Evolutionary conservation across 1,284 basidiomycete genomes (phyloP).

Genomic region (Trametes versicolor): DNA sequence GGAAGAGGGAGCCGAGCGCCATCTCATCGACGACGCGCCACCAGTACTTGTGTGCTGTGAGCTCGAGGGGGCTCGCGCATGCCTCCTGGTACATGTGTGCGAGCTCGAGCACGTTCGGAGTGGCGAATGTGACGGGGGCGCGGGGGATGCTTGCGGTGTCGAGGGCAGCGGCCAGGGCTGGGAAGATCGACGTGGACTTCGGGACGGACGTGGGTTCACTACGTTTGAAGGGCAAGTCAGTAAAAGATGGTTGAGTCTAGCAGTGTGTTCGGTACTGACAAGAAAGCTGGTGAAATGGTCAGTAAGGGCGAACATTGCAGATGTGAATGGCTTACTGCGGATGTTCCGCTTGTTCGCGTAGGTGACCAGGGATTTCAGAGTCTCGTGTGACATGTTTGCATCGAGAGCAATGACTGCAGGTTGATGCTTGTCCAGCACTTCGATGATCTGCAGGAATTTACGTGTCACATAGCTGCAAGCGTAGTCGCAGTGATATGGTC

Average conservation of each 20-base stretch:
- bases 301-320: not conserved
- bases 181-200: slow-evolving; percentile 80
- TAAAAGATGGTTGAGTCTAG: not conserved
- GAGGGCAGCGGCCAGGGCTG: slow-evolving; percentile 60
- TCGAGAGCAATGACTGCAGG: slow-evolving; percentile 83
- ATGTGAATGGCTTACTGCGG: slow-evolving; percentile 54
- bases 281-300: slow-evolving; percentile 24
- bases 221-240: slow-evolving; percentile 21
- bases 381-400: slow-evolving; percentile 74
- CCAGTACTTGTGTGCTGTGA: slow-evolving; percentile 66
- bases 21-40: slow-evolving; percentile 73
- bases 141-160: slow-evolving; percentile 37
- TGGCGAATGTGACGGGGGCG: slow-evolving; percentile 71
- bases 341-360: slow-evolving; percentile 58
- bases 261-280: slow-evolving; percentile 19
- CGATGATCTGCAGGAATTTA: slow-evolving; percentile 51
- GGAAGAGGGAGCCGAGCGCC: slow-evolving; percentile 69
- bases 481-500: too few species aligned
- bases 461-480: not conserved
- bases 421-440: slow-evolving; percentile 50
- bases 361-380: slow-evolving; percentile 62
- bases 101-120: slow-evolving; percentile 87
- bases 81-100: slow-evolving; percentile 68
- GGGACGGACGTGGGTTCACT: slow-evolving; percentile 90
- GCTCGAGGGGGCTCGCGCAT: slow-evolving; percentile 53